Conservation (phyloP, 768 basidiomycete genomes). For the Holtermanniella nyarrowii region DNA sequence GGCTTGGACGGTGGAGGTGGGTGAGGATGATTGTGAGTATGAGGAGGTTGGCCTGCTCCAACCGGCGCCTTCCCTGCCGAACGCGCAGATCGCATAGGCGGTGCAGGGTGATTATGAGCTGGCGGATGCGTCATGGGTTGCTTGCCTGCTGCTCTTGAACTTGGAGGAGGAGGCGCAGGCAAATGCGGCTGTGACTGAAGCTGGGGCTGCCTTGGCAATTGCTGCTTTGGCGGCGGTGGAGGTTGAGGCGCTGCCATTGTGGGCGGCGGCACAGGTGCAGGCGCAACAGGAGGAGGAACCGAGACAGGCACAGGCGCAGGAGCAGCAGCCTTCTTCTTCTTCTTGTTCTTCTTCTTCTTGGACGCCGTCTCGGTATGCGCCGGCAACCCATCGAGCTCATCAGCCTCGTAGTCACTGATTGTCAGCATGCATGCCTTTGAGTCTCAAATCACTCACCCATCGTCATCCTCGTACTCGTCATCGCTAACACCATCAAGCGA, state of each 20-base stretch:
- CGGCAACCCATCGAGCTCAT: constrained; percentile 18
- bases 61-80: constrained; percentile 42
- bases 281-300: constrained; percentile 21
- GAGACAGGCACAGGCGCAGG: constrained; percentile 1
- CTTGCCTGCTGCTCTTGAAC: constrained; percentile 80
- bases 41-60: constrained; percentile 18
- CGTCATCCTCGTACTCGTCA: constrained; percentile 28
- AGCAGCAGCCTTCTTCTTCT: constrained; percentile 42
- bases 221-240: constrained; percentile 29
- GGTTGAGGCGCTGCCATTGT: constrained; percentile 23
- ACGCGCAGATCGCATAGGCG: constrained; percentile 38
- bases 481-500: constrained; percentile 14
- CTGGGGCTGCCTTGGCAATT: constrained; percentile 12
- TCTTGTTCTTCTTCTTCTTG: constrained; percentile 50
- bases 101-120: constrained; percentile 9
- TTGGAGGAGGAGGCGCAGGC: constrained; percentile 51
- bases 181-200: constrained; percentile 22
- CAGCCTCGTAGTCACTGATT: constrained; percentile 17
- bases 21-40: constrained; percentile 40
- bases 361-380: constrained; percentile 25
- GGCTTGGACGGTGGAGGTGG: constrained; percentile 43
- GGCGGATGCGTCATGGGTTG: constrained; percentile 70
- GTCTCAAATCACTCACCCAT: background rate
- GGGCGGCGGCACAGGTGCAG: constrained; percentile 36
- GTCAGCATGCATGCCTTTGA: background rate